These are phyloP conservation scores for Phylloporus sp. DNA, from an alignment of 768 basidiomycete species.

Conservation along the genomic window DNA sequence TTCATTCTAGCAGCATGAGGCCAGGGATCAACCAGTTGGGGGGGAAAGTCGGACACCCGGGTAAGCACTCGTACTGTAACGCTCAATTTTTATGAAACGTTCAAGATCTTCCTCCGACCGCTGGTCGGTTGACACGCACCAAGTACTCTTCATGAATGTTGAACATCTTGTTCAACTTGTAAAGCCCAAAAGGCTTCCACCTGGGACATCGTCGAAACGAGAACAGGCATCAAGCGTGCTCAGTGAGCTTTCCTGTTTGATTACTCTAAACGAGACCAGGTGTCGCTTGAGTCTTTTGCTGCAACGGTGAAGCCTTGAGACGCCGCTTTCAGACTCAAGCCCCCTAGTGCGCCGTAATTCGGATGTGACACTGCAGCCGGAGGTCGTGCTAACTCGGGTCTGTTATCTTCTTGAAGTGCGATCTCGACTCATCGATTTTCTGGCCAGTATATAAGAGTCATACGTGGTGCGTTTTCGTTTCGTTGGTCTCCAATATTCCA, in stretches of 20 bases:
- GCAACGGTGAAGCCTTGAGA: conserved; percentile 6
- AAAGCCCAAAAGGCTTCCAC: conserved; percentile 76
- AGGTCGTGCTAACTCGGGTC: too few relatives aligned
- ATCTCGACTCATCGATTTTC: conserved; percentile 12
- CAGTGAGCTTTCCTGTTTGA: conserved; percentile 51
- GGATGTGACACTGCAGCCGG: neutral
- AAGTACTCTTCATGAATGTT: conserved; percentile 96
- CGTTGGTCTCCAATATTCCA: neutral
- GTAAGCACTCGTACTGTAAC: too few relatives aligned
- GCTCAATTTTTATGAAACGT: conserved; percentile 49
- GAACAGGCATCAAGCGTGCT: neutral
- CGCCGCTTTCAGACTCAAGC: too few relatives aligned
- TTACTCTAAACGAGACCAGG: conserved; percentile 75
- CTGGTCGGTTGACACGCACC: conserved; percentile 67
- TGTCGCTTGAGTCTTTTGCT: conserved; percentile 51
- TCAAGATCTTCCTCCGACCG: neutral
- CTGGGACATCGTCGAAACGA: conserved; percentile 48
- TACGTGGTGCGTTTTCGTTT: conserved; percentile 26
- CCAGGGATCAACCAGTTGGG: too few relatives aligned
- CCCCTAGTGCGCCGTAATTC: conserved; percentile 1
- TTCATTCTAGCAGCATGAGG: too few relatives aligned
- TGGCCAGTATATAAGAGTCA: conserved; percentile 7
- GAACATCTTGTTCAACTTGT: conserved; percentile 70
- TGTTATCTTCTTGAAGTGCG: too few relatives aligned
- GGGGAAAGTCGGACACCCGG: too few relatives aligned